Conservation (phyloP, 2,329 filamentous ascomycete species). For the Scedosporium minutisporum region DNA sequence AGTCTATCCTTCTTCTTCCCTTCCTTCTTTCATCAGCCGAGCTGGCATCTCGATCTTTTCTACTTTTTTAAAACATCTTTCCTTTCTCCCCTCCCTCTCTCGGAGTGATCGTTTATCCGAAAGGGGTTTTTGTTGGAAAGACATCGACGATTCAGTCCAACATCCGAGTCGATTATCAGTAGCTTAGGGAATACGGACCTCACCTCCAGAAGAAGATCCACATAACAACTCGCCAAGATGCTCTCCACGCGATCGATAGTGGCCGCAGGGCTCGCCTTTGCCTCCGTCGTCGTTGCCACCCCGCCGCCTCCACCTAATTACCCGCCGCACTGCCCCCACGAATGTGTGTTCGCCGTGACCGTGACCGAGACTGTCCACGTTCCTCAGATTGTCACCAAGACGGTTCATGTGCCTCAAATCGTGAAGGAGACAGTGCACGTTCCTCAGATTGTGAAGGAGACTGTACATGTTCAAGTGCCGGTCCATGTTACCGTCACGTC, state of each 20-base stretch:
- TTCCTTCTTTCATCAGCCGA: constrained; percentile 1
- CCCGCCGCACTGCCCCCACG: constrained; percentile 2
- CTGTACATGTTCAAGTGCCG: constrained; percentile 2
- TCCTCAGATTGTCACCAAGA: not conserved
- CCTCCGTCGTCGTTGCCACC: not conserved
- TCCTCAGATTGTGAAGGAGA: constrained; percentile 1
- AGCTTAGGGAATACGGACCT: not conserved
- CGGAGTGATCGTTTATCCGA: not conserved
- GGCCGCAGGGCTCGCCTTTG: constrained; percentile 1
- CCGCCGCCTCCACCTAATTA: not conserved
- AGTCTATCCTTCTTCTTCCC: not conserved
- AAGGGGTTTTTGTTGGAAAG: not conserved
- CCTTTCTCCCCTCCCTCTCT: not conserved
- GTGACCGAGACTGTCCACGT: not conserved
- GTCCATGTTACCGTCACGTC: constrained; percentile 5
- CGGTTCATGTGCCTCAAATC: not conserved
- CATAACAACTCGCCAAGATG: constrained; percentile 1
- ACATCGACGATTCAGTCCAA: not conserved
- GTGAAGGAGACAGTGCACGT: not conserved
- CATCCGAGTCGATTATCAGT: not conserved
- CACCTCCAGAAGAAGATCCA: not conserved
- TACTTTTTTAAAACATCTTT: not conserved
- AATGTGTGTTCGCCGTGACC: not conserved
- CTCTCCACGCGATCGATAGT: not conserved
- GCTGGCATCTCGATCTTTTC: constrained; percentile 5